A percentile compares a stretch with the other conserved stretches of the same genome.
Evolutionary conservation across 2,329 filamentous ascomycete species (phyloP).

Genomic region (Leptographium galeiforme): DNA sequence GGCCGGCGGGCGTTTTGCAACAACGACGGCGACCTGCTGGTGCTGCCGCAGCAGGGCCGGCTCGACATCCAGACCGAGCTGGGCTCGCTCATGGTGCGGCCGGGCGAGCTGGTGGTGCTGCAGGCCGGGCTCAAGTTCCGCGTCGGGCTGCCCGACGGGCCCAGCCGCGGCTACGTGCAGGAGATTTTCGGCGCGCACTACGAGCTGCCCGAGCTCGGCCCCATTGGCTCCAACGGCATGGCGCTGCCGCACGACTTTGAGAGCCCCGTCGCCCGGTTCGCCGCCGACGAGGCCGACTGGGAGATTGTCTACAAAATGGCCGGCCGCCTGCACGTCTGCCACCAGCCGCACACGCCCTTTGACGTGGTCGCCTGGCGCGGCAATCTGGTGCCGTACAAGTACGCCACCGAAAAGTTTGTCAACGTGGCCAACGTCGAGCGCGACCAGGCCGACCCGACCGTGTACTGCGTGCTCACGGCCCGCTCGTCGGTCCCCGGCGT

Average conservation of each 20-base stretch:
- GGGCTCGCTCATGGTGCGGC: slow-evolving; percentile 41
- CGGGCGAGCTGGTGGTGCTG: slow-evolving; percentile 54
- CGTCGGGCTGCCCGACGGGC: slow-evolving; percentile 32
- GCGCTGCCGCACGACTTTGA: slow-evolving; percentile 55
- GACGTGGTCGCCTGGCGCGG: slow-evolving; percentile 58
- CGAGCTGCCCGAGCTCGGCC: slow-evolving; percentile 52
- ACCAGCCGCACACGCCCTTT: slow-evolving; percentile 53
- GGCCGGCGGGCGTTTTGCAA: slow-evolving; percentile 33
- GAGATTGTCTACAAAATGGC: slow-evolving; percentile 47
- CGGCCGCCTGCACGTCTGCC: slow-evolving; percentile 45
- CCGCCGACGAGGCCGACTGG: slow-evolving; percentile 30
- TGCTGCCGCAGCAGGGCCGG: slow-evolving; percentile 50
- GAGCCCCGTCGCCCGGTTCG: slow-evolving; percentile 44
- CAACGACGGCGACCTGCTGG: slow-evolving; percentile 53
- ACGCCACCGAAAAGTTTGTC: slow-evolving; percentile 43
- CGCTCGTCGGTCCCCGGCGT: slow-evolving; percentile 38
- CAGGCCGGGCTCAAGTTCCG: slow-evolving; percentile 52
- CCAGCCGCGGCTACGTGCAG: slow-evolving; percentile 42
- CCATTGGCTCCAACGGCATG: slow-evolving; percentile 51
- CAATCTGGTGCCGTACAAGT: slow-evolving; percentile 49
- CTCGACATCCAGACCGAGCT: slow-evolving; percentile 58
- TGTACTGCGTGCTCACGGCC: slow-evolving; percentile 52
- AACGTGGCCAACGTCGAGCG: slow-evolving; percentile 38
- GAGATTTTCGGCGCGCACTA: slow-evolving; percentile 55
- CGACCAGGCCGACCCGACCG: slow-evolving; percentile 54